phyloP scores from a whole-genome alignment of 768 basidiomycete genomes.

The Suillus fuscotomentosus region DNA sequence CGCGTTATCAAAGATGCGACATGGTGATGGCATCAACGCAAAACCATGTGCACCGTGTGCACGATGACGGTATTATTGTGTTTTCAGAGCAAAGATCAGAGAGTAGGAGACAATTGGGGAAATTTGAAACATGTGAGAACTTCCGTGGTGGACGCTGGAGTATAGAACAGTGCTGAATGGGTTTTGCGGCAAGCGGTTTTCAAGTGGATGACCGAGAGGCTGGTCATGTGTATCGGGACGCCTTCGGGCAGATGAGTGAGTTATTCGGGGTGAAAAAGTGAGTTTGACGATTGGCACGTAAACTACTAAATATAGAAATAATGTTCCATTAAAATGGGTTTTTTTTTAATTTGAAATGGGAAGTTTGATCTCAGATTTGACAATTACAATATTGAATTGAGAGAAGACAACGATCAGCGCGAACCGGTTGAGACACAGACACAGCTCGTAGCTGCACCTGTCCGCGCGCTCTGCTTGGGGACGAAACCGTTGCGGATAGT shows the following conservation, averaged over 20 bases:
- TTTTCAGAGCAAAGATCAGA: not conserved
- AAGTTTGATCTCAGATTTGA: conserved; percentile 24
- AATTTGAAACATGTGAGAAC: not conserved
- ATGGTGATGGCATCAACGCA: conserved; percentile 11
- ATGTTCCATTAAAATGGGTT: conserved; percentile 7
- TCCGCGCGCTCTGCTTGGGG: too few species aligned
- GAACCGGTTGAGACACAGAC: not conserved
- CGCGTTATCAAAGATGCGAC: not conserved
- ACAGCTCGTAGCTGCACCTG: not conserved
- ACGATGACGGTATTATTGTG: conserved; percentile 16
- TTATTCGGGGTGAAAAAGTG: not conserved
- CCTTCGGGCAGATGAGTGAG: not conserved
- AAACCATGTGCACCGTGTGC: not conserved
- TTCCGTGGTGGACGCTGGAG: conserved; percentile 6
- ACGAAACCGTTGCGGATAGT: not conserved
- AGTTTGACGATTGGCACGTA: conserved; percentile 9
- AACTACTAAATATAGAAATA: conserved; percentile 12
- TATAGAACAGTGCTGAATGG: conserved; percentile 6
- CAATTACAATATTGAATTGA: not conserved
- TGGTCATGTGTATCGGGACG: not conserved
- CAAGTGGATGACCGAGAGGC: not conserved
- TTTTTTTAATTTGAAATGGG: conserved; percentile 28
- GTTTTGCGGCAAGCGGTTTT: not conserved
- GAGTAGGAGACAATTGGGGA: too few species aligned
- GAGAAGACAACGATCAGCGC: conserved; percentile 8